phyloP scores from a whole-genome alignment of 1,284 basidiomycete species.

The Kwoniella shivajii region DNA sequence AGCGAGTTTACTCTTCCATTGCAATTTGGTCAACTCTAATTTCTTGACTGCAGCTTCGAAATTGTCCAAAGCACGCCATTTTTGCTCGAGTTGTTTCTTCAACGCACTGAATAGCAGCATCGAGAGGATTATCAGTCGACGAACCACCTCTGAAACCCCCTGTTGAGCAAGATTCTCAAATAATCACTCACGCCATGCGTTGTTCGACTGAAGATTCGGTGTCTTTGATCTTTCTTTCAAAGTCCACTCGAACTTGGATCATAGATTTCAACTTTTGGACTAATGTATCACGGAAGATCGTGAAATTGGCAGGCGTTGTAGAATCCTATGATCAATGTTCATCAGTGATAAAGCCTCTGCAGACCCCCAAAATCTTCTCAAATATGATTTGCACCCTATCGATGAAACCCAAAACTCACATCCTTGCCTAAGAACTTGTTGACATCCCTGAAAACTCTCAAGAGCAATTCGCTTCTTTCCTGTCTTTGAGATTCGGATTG shows the following conservation, averaged over 20 bases:
- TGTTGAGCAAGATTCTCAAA: background rate
- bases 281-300: constrained; percentile 86
- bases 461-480: constrained; percentile 85
- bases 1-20: constrained; percentile 80
- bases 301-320: constrained; percentile 69
- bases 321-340: constrained; percentile 37
- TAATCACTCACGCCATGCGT: constrained; percentile 49
- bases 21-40: constrained; percentile 77
- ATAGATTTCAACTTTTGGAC: constrained; percentile 81
- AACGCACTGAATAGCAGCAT: constrained; percentile 60
- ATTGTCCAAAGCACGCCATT: constrained; percentile 91
- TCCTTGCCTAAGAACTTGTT: constrained; percentile 90
- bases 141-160: background rate
- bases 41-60: constrained; percentile 86
- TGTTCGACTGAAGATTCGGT: constrained; percentile 62
- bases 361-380: background rate
- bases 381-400: background rate
- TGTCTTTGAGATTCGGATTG: constrained; percentile 87
- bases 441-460: constrained; percentile 93
- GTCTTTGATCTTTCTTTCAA: constrained; percentile 83
- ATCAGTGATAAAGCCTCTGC: background rate
- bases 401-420: constrained; percentile 58
- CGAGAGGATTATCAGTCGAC: background rate
- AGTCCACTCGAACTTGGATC: constrained; percentile 77
- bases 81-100: constrained; percentile 80